A percentile compares a stretch with the other conserved stretches of the same genome.
Evolutionary conservation across 768 basidiomycete genomes (phyloP).

Genomic region (Chalciporus chontae): DNA sequence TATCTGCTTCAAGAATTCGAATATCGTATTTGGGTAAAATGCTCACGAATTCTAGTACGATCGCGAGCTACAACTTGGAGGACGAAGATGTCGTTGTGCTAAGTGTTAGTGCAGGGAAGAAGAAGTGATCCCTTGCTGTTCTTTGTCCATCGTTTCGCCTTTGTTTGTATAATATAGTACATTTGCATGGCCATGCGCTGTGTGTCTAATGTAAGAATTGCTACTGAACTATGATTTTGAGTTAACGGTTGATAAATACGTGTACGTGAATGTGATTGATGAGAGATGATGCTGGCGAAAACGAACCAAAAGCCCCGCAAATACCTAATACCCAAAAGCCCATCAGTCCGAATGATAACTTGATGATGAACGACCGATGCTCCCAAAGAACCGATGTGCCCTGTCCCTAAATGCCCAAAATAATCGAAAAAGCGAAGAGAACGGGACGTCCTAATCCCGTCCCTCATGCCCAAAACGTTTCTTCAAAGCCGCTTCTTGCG

Average conservation of each 20-base stretch:
- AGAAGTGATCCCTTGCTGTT: slow-evolving; percentile 43
- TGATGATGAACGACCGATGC: neutral
- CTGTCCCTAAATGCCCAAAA: slow-evolving; percentile 16
- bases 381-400: slow-evolving; percentile 7
- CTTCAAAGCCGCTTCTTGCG: slow-evolving; percentile 4
- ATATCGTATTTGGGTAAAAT: slow-evolving; percentile 80
- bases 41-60: slow-evolving; percentile 80
- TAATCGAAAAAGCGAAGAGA: slow-evolving; percentile 4
- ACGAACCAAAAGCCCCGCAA: slow-evolving; percentile 3
- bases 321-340: slow-evolving; percentile 4
- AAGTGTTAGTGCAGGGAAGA: slow-evolving; percentile 72
- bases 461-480: slow-evolving; percentile 28
- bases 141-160: neutral
- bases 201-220: slow-evolving; percentile 1
- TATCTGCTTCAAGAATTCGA: slow-evolving; percentile 77
- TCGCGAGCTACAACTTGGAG: slow-evolving; percentile 87
- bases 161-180: slow-evolving; percentile 11
- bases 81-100: slow-evolving; percentile 84
- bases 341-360: too few relatives aligned
- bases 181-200: slow-evolving; percentile 13
- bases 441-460: neutral
- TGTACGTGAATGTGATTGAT: slow-evolving; percentile 16
- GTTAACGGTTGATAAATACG: slow-evolving; percentile 12
- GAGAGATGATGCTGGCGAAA: neutral
- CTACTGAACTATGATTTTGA: neutral